Evolutionary conservation across 2,329 filamentous ascomycete species (phyloP).

Genomic region (Fusarium phyllophilum): DNA sequence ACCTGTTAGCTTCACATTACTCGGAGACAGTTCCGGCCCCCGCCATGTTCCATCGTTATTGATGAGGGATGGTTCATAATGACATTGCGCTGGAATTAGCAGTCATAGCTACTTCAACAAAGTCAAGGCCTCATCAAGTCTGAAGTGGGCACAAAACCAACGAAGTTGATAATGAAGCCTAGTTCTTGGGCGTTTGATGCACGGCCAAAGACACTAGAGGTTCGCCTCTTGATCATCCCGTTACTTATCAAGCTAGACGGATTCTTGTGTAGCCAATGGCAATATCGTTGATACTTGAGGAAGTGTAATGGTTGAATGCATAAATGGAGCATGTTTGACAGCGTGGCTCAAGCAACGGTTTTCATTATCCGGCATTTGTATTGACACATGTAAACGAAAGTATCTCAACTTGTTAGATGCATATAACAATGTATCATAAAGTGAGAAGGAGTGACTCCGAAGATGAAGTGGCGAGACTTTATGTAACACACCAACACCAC

Average conservation of each 20-base stretch:
- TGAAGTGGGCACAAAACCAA: not conserved
- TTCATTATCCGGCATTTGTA: not conserved
- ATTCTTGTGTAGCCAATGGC: not conserved
- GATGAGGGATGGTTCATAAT: not conserved
- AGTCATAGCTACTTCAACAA: not conserved
- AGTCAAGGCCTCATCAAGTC: not conserved
- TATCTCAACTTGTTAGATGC: not conserved
- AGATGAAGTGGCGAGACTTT: conserved; percentile 2
- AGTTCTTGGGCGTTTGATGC: conserved; percentile 15
- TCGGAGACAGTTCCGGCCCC: not conserved
- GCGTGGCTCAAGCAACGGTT: not conserved
- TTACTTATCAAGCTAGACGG: conserved; percentile 16
- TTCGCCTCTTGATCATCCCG: conserved; percentile 11
- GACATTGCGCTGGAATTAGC: not conserved
- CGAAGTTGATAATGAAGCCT: not conserved
- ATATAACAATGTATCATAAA: not conserved
- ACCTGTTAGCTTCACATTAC: not conserved
- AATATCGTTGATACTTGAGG: not conserved
- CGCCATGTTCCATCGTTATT: not conserved
- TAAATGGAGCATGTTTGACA: not conserved
- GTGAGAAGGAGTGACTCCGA: not conserved
- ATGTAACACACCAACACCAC: not conserved
- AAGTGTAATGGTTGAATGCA: not conserved
- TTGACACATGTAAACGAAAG: not conserved
- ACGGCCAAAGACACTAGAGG: not conserved